phyloP scores from a whole-genome alignment of 306 rosid genomes.

The Glycine soja region DNA sequence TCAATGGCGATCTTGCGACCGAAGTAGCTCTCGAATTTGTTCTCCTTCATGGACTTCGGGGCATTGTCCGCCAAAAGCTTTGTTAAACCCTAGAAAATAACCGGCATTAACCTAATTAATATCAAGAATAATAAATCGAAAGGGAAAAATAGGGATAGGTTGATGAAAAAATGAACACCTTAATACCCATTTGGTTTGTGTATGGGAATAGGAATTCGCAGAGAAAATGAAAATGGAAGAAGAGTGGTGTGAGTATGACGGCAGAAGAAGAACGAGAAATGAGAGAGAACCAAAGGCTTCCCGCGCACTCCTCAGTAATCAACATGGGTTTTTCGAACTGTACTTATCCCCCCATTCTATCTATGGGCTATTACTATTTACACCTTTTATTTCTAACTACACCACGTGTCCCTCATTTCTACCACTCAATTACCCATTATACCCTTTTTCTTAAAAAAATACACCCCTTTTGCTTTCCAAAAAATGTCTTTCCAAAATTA shows the following conservation, averaged over 20 bases:
- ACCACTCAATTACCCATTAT: no score
- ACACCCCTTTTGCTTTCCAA: no score
- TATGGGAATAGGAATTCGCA: conserved; percentile 7
- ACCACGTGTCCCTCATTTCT: no score
- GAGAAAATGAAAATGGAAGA: not conserved
- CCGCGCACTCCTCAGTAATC: conserved; percentile 48
- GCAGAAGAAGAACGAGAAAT: not conserved
- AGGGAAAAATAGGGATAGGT: not conserved
- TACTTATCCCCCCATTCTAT: not conserved
- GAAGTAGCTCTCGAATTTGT: conserved; percentile 88
- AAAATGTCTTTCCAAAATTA: no score
- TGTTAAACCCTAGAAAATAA: conserved; percentile 85
- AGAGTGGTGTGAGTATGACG: not conserved
- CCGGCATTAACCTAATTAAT: not conserved
- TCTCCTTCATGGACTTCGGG: conserved; percentile 91
- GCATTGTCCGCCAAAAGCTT: conserved; percentile 98
- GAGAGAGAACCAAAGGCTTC: conserved; percentile 41
- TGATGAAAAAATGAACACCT: conserved; percentile 56
- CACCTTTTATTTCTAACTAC: not conserved
- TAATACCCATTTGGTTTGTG: conserved; percentile 66
- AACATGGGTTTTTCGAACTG: not conserved
- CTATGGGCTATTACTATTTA: not conserved
- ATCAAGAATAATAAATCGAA: not conserved
- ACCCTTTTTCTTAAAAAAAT: no score
- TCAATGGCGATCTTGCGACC: conserved; percentile 97